These are phyloP conservation scores for Rhizophora apiculata DNA, from an alignment of 345 rosid species.

Conservation along the genomic window DNA sequence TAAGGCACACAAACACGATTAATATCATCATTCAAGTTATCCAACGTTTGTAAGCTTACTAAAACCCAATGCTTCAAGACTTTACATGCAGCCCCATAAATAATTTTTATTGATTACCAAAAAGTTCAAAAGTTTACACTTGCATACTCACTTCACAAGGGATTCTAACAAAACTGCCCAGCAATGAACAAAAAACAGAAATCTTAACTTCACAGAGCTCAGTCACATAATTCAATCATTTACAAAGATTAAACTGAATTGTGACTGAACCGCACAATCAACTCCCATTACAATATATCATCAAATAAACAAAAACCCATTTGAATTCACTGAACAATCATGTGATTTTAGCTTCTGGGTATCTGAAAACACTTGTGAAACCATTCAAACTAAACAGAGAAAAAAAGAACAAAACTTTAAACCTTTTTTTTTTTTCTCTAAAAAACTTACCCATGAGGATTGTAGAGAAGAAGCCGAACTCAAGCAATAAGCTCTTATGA, in stretches of 20 bases:
- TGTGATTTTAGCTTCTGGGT: constrained; percentile 10
- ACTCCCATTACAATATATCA: not conserved
- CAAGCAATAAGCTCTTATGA: not conserved
- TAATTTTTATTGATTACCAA: not conserved
- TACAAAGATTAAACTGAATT: not conserved
- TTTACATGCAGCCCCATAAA: not conserved
- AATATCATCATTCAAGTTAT: not conserved
- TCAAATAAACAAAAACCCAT: constrained; percentile 3
- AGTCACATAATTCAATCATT: not conserved
- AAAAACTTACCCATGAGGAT: no score
- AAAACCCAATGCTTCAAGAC: not conserved
- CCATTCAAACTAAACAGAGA: not conserved
- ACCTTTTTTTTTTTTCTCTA: no score
- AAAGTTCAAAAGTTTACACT: no score
- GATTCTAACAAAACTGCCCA: not conserved
- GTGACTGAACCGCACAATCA: not conserved
- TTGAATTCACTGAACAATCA: not conserved
- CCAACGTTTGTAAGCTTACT: not conserved
- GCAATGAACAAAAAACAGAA: no score
- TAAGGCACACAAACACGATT: not conserved
- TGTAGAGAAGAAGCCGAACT: no score
- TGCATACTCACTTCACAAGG: no score
- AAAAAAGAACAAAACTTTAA: not conserved
- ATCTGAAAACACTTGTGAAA: not conserved
- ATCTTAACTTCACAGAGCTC: no score